phyloP scores from a whole-genome alignment of 176 grass and related monocot species.

The Stipa capillata region DNA sequence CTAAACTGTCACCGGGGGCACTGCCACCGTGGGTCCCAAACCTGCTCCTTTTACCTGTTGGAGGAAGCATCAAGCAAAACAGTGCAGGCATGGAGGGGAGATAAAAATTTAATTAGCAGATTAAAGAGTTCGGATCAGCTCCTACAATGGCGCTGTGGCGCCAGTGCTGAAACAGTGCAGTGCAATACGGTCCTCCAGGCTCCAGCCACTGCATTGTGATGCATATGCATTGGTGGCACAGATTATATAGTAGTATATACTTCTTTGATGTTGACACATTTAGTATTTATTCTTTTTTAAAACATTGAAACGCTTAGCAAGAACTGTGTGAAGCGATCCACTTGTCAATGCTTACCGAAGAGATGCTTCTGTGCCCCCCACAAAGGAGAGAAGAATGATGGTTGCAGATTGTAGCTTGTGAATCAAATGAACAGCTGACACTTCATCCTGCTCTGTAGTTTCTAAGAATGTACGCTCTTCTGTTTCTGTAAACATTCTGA shows the following conservation, averaged over 20 bases:
- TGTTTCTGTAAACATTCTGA: not conserved
- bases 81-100: not conserved
- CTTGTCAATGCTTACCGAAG: not conserved
- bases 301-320: not conserved
- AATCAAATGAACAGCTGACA: not conserved
- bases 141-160: not conserved
- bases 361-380: not conserved
- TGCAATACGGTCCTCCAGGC: not conserved
- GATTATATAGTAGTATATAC: too few relatives aligned
- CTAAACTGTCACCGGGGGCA: constrained; percentile 7
- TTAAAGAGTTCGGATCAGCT: not conserved
- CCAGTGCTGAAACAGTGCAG: constrained; percentile 5
- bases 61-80: constrained; percentile 1
- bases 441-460: not conserved
- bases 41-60: constrained; percentile 14
- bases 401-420: not conserved
- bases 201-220: not conserved
- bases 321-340: too few relatives aligned
- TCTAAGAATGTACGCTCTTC: not conserved
- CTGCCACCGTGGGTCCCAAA: not conserved
- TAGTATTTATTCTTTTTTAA: too few relatives aligned
- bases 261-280: not conserved
- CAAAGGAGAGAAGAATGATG: not conserved
- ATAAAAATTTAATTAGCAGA: not conserved
- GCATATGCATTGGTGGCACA: not conserved